A percentile compares a stretch with the other conserved stretches of the same genome.
Evolutionary conservation across 1,284 basidiomycete genomes (phyloP).

Genomic region (Xerocomus cyaneibrunnescens): DNA sequence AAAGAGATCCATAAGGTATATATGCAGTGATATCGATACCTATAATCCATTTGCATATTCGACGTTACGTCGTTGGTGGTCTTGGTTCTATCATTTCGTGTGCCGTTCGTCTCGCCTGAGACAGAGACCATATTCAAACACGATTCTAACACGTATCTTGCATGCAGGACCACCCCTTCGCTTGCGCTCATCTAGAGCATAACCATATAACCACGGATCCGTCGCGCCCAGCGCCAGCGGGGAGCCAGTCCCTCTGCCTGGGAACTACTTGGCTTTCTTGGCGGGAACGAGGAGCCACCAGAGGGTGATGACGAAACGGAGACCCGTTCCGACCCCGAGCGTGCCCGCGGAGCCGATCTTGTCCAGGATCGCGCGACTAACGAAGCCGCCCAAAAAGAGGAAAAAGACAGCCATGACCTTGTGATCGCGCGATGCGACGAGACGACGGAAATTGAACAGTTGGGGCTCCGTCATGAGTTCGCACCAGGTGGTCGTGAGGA

Average conservation of each 20-base stretch:
- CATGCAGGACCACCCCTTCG: background rate
- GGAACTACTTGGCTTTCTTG: conserved; percentile 34
- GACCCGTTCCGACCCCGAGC: conserved; percentile 65
- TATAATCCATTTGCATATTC: background rate
- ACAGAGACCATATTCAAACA: background rate
- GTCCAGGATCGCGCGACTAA: conserved; percentile 64
- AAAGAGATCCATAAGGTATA: no score
- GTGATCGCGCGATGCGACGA: conserved; percentile 68
- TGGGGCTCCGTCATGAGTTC: conserved; percentile 80
- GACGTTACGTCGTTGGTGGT: conserved; percentile 16
- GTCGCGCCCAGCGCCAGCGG: background rate
- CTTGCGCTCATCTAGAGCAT: background rate
- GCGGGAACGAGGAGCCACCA: conserved; percentile 70
- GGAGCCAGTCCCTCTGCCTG: background rate
- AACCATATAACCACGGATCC: background rate
- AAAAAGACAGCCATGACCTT: conserved; percentile 64
- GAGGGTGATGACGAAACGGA: conserved; percentile 62
- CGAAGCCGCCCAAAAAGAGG: conserved; percentile 78
- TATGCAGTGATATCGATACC: background rate
- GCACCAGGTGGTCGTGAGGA: conserved; percentile 82
- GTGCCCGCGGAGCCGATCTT: conserved; percentile 62
- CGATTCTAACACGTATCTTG: background rate
- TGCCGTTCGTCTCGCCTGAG: background rate
- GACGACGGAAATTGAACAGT: conserved; percentile 54
- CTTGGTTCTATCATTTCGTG: no score